A percentile compares a stretch with the other conserved stretches of the same genome.
phyloP scores from a whole-genome alignment of 176 grass and related monocot species.

The Alloteropsis semialata region DNA sequence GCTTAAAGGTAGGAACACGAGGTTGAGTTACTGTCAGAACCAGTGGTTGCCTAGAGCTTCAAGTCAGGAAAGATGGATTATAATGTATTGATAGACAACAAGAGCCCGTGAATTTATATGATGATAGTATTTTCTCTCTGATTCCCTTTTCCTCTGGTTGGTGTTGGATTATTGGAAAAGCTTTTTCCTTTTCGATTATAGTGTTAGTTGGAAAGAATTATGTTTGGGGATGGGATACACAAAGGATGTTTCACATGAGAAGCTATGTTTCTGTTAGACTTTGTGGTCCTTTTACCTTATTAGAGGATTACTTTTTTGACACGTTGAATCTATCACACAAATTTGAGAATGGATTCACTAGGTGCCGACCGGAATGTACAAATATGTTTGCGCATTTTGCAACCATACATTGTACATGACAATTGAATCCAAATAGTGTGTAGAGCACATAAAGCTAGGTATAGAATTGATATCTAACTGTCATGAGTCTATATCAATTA shows the following conservation, averaged over 20 bases:
- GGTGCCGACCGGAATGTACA: neutral
- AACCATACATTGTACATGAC: too few relatives aligned
- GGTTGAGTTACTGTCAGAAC: too few relatives aligned
- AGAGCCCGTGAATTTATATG: too few relatives aligned
- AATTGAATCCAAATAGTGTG: too few relatives aligned
- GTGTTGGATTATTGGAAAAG: too few relatives aligned
- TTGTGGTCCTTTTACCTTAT: neutral
- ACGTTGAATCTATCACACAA: neutral
- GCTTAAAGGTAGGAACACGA: neutral
- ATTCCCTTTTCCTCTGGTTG: neutral
- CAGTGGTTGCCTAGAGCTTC: too few relatives aligned
- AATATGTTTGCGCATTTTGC: too few relatives aligned
- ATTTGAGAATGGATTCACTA: neutral
- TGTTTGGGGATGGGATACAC: neutral
- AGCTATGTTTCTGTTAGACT: neutral
- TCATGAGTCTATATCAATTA: too few relatives aligned
- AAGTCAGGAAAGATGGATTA: neutral
- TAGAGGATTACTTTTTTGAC: neutral
- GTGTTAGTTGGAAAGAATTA: too few relatives aligned
- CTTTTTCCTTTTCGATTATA: too few relatives aligned
- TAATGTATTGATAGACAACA: neutral
- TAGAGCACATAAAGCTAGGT: too few relatives aligned
- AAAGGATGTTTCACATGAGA: neutral
- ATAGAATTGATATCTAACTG: too few relatives aligned
- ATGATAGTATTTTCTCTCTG: neutral